These are phyloP conservation scores for Taiozyma sp. DNA, from an alignment of 1,139 yeast species.

Conservation along the genomic window DNA sequence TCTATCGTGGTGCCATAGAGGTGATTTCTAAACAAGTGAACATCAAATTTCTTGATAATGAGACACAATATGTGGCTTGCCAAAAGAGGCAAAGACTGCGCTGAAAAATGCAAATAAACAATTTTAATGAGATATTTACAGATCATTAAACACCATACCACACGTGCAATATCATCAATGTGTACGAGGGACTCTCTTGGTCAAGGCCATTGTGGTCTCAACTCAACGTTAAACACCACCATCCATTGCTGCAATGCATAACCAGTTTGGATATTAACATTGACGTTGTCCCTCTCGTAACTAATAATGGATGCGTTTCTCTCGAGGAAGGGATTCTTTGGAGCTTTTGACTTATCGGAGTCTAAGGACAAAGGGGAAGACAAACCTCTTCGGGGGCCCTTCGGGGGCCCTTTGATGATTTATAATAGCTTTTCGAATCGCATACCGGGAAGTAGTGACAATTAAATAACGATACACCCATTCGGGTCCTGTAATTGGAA, in stretches of 20 bases:
- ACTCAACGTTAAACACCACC: slow-evolving; percentile 94
- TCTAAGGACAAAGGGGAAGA: too few relatives aligned
- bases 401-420: too few relatives aligned
- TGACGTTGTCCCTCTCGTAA: slow-evolving; percentile 29
- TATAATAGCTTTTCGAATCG: too few relatives aligned
- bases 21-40: not conserved
- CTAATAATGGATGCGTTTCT: slow-evolving; percentile 91
- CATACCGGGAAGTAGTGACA: too few relatives aligned
- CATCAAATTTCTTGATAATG: not conserved
- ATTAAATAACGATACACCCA: too few relatives aligned
- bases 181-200: slow-evolving; percentile 34
- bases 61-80: not conserved
- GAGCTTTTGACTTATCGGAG: too few relatives aligned
- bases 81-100: not conserved
- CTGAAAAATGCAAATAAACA: not conserved
- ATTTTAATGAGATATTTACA: not conserved
- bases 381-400: too few relatives aligned
- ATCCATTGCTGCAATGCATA: slow-evolving; percentile 57
- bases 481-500: too few relatives aligned
- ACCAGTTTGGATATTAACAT: slow-evolving; percentile 33
- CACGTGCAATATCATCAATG: slow-evolving; percentile 11
- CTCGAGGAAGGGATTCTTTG: too few relatives aligned
- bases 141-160: not conserved
- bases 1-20: not conserved
- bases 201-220: slow-evolving; percentile 64